phyloP scores from a whole-genome alignment of 768 basidiomycete genomes.

The Coprinellus micaceus region DNA sequence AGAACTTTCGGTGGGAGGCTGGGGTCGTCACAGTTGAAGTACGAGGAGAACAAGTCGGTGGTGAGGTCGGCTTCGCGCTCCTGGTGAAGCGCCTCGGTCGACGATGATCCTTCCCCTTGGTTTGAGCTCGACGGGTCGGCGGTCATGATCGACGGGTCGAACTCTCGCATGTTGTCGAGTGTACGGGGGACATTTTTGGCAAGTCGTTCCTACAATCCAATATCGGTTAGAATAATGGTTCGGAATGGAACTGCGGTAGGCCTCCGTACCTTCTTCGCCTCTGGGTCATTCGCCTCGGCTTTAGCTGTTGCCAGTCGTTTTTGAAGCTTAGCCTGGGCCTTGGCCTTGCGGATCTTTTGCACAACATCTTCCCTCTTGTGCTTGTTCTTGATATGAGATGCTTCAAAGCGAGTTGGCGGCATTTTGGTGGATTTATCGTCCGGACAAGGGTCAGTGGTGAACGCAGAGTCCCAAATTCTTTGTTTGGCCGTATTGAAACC shows the following conservation, averaged over 20 bases:
- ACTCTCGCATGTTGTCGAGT: constrained; percentile 89
- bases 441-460: background rate
- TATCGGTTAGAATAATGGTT: background rate
- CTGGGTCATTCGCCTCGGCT: constrained; percentile 70
- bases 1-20: constrained; percentile 79
- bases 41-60: constrained; percentile 73
- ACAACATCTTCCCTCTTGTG: constrained; percentile 78
- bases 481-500: background rate
- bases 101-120: constrained; percentile 30
- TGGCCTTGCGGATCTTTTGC: constrained; percentile 70
- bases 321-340: constrained; percentile 77
- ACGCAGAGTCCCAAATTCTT: background rate
- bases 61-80: constrained; percentile 68
- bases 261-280: constrained; percentile 65
- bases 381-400: constrained; percentile 81
- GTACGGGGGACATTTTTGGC: constrained; percentile 86
- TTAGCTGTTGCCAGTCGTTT: constrained; percentile 75
- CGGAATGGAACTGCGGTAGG: background rate
- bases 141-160: constrained; percentile 65
- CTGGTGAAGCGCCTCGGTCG: constrained; percentile 35
- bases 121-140: constrained; percentile 39
- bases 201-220: constrained; percentile 61
- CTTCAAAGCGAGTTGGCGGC: constrained; percentile 55
- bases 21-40: constrained; percentile 70
- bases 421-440: constrained; percentile 29